Evolutionary conservation across 805 yeast species (phyloP), one percentile per base, ranked within the genome.

Genomic region (Candida ovalis): DNA sequence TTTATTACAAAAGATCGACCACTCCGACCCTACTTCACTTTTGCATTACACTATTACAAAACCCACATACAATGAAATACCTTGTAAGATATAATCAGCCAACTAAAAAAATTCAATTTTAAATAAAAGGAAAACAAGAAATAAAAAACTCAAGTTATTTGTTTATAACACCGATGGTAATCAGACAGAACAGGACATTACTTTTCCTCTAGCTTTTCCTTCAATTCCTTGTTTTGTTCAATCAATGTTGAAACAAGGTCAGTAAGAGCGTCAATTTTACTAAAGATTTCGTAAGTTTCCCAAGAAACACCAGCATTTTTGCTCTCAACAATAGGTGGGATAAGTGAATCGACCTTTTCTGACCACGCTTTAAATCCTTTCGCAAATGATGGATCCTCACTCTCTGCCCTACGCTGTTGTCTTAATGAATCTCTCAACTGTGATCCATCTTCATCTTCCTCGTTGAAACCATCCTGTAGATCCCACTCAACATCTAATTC

Each of bases 401-500:
- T 61, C 60, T 87, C 94, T 1, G 90, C 91, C 25, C 74, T 71
- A 28, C 74, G 68, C 60, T 86, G 94, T 9, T 68, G 64, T 45
- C 72, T 64, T 25, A 82, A 52, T 9, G 70, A 67, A 37, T 70
- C 70, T 18, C 73, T 63, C 4, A 71, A 64, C 25, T 63, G 60
- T 1, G 53, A 50, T 2, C 56, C 59, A 18, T 61, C 55, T 32
- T 63, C 64, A 17, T 62, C 60, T 19, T 66, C 68, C 42, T 73
- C 78, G 32, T 70, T 70, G 51, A 70, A 88, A 0, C 96, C 96
- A 65, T 88, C 96, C 7, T 84, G 77, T 55, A 88, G 71, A 54
- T 86, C 88, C 96, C 96, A 88, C 58, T 84, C 91, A 7, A 83
- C 76, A 58, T 88, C 88, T 19, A 71, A 57, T 60, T 86, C 92